Percentiles rank a stretch among this genome's conserved stretches.
Conservation (phyloP, 177 flowering plant species). For the Vitis hybrid region DNA sequence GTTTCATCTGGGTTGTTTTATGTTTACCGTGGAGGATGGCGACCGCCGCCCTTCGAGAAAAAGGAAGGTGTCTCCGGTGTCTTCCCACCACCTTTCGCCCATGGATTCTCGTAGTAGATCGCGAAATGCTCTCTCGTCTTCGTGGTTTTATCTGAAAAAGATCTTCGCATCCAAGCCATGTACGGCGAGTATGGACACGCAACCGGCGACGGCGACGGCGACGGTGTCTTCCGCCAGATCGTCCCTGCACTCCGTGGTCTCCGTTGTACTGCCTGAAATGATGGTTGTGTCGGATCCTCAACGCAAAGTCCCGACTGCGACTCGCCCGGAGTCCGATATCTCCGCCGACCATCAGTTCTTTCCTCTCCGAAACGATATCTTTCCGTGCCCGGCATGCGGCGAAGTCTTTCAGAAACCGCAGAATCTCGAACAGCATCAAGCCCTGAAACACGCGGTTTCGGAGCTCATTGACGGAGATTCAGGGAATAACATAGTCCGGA, state of each 20-base stretch:
- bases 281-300: constrained; percentile 19
- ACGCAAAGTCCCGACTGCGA: constrained; percentile 16
- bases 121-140: constrained; percentile 33
- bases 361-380: constrained; percentile 57
- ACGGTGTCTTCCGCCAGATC: constrained; percentile 19
- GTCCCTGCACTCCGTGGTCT: constrained; percentile 20
- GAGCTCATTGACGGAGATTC: constrained; percentile 75
- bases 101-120: constrained; percentile 18
- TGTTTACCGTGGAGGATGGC: constrained; percentile 17
- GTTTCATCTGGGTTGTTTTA: constrained; percentile 59
- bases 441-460: constrained; percentile 68
- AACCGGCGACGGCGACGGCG: constrained; percentile 15
- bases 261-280: constrained; percentile 15
- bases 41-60: constrained; percentile 19
- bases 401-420: constrained; percentile 57
- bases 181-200: constrained; percentile 11
- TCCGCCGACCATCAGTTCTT: constrained; percentile 38
- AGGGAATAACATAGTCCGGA: constrained; percentile 67
- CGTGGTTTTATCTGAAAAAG: constrained; percentile 48
- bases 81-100: constrained; percentile 11
- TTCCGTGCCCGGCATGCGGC: constrained; percentile 72
- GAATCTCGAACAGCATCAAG: constrained; percentile 63
- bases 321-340: constrained; percentile 35
- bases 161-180: constrained; percentile 31
- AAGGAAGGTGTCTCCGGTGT: constrained; percentile 19